Evolutionary conservation across 2,329 filamentous ascomycete species (phyloP).

Genomic region (Zymoseptoria crescenta): DNA sequence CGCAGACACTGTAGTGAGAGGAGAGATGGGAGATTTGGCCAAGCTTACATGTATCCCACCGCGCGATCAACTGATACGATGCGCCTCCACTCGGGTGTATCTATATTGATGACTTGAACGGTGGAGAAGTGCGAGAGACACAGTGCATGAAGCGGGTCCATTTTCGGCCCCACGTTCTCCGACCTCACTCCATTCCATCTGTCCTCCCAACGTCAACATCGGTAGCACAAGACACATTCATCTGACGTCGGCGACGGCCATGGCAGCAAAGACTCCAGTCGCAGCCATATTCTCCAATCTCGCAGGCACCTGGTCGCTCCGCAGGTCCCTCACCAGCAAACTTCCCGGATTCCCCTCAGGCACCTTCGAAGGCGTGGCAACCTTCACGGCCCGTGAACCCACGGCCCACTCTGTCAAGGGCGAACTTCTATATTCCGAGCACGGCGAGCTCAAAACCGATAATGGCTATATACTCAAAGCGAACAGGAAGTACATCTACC

Average conservation of each 20-base stretch:
- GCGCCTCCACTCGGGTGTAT: background rate
- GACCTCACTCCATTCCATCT: background rate
- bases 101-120: background rate
- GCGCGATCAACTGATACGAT: too few relatives aligned
- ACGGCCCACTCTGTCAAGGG: constrained; percentile 22
- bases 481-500: constrained; percentile 63
- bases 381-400: constrained; percentile 26
- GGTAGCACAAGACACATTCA: background rate
- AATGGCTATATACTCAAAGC: constrained; percentile 47
- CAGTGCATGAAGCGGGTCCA: background rate
- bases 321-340: constrained; percentile 25
- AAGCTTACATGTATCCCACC: background rate
- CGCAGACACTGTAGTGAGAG: background rate
- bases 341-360: constrained; percentile 30
- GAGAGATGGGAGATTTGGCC: background rate
- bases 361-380: constrained; percentile 30
- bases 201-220: background rate
- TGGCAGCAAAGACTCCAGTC: constrained; percentile 16
- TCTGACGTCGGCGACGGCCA: background rate
- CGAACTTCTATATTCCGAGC: constrained; percentile 30
- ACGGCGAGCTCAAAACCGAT: constrained; percentile 30
- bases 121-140: background rate
- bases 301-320: constrained; percentile 29
- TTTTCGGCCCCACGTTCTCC: background rate
- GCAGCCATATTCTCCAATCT: constrained; percentile 28